Base-by-base conservation (phyloP, 2,329 filamentous ascomycete species). In the Albophoma yamanashiensis region DNA sequence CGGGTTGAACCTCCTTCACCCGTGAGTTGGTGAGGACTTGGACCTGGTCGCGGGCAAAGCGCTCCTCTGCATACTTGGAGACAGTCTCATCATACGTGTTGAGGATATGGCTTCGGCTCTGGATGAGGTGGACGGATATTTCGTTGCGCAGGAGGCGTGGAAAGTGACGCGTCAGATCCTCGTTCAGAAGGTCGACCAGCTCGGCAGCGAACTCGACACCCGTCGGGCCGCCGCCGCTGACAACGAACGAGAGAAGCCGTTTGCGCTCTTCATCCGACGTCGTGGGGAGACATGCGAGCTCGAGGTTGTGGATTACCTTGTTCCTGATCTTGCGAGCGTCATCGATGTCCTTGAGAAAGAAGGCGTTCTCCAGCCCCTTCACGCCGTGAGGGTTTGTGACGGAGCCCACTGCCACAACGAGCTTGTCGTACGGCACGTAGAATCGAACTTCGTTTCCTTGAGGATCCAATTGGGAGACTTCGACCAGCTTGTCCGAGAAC, bases 181-280 rank as follows among this genome's bases (percentile, higher is more conserved):
- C 95, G 69, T 99, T 99, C 20, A 99, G 81, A 73, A 99, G 87
- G 73, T 99, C 94, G 72, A 89, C 97, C 8, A 99, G 82, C 72
- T 99, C 94, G 7, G 94, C 94, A 1, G 95, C 95, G 68, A 99
- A 99, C 72, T 99, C 94, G 42, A 99, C 94, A 62, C 94, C 94
- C 0, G 94, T 99, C 4, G 94, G 94, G 0, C 94, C 94, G 67
- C 94, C 94, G 59, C 94, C 94, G 70, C 91, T 93, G 60, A 99
- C 79, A n/a, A 97, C 94, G 69, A 99, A 99, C 0, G 94, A 97
- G 5, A 99, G 81, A 20, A 99, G 79, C 45, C 93, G 85, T 70
- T 82, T 88, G 64, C 94, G 86, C 75, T 99, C 94, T 52, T 92
- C 87, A 67, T 99, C 93, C 0, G 84, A 77, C 0, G 92, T 97